These are phyloP conservation scores for Balakata baccata DNA, from an alignment of 345 rosid genomes.

Conservation along the genomic window DNA sequence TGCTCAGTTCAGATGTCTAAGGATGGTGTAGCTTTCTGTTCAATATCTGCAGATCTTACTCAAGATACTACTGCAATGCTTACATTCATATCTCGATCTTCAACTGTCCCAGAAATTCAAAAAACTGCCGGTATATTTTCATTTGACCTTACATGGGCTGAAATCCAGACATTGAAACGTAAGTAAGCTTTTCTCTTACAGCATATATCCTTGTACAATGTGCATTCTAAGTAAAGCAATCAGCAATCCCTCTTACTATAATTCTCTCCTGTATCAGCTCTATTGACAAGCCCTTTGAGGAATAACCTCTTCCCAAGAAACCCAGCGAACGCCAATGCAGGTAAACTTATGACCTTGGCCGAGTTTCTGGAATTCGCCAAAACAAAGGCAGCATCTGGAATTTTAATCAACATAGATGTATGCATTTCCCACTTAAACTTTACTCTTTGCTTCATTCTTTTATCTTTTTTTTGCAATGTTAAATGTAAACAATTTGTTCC, in stretches of 20 bases:
- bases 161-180: slow-evolving; percentile 79
- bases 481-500: neutral
- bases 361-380: slow-evolving; percentile 75
- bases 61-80: slow-evolving; percentile 56
- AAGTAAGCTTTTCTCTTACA: slow-evolving; percentile 14
- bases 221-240: neutral
- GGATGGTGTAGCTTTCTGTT: slow-evolving; percentile 81
- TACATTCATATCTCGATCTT: slow-evolving; percentile 47
- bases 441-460: neutral
- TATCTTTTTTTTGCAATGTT: neutral
- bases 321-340: slow-evolving; percentile 61
- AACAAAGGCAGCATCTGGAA: slow-evolving; percentile 63
- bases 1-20: slow-evolving; percentile 82
- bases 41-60: slow-evolving; percentile 55
- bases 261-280: slow-evolving; percentile 51
- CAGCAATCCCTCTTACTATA: neutral
- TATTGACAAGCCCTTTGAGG: slow-evolving; percentile 54
- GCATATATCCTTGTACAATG: neutral
- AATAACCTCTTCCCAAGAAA: slow-evolving; percentile 40
- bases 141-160: slow-evolving; percentile 83
- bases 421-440: neutral
- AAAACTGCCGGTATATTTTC: slow-evolving; percentile 61
- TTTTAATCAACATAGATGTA: slow-evolving; percentile 72
- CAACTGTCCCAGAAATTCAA: slow-evolving; percentile 65
- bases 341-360: slow-evolving; percentile 54